Percentiles rank a stretch among this genome's conserved stretches.
Evolutionary conservation across 2,329 filamentous ascomycete species (phyloP).

Genomic region (Penicillium janthinellum): DNA sequence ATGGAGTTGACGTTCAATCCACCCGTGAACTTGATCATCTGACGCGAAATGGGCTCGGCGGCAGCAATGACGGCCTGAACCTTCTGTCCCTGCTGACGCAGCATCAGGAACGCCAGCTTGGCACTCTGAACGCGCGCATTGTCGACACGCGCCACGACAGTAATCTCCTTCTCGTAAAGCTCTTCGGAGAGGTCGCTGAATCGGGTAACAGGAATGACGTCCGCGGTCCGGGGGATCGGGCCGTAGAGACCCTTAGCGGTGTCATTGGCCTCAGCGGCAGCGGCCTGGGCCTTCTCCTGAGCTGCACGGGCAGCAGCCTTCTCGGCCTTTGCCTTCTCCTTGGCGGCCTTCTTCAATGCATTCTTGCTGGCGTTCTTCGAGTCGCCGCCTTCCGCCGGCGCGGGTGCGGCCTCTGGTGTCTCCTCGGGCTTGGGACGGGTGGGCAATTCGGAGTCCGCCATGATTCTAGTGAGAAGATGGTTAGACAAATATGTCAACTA

Average conservation of each 20-base stretch:
- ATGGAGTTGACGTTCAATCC: constrained; percentile 77
- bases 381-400: constrained; percentile 42
- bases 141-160: constrained; percentile 78
- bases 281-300: constrained; percentile 70
- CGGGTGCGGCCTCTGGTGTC: constrained; percentile 30
- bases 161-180: constrained; percentile 69
- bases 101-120: constrained; percentile 87
- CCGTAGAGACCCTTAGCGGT: constrained; percentile 76
- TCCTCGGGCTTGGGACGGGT: constrained; percentile 44
- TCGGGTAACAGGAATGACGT: constrained; percentile 61
- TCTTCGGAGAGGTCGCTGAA: constrained; percentile 59
- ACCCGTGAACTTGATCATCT: constrained; percentile 93
- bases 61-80: constrained; percentile 79
- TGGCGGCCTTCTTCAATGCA: constrained; percentile 82
- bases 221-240: constrained; percentile 61
- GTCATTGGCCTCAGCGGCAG: constrained; percentile 63
- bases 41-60: constrained; percentile 66
- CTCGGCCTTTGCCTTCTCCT: constrained; percentile 84
- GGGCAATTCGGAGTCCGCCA: constrained; percentile 45
- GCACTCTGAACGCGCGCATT: constrained; percentile 86
- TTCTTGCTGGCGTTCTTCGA: constrained; percentile 64
- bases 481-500: constrained; percentile 4
- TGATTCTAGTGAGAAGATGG: constrained; percentile 22
- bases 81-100: constrained; percentile 75
- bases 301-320: constrained; percentile 73